Evolutionary conservation across 805 yeast genomes (phyloP), one percentile per base, ranked within the genome.

Genomic region (Debaryomyces castellii): DNA sequence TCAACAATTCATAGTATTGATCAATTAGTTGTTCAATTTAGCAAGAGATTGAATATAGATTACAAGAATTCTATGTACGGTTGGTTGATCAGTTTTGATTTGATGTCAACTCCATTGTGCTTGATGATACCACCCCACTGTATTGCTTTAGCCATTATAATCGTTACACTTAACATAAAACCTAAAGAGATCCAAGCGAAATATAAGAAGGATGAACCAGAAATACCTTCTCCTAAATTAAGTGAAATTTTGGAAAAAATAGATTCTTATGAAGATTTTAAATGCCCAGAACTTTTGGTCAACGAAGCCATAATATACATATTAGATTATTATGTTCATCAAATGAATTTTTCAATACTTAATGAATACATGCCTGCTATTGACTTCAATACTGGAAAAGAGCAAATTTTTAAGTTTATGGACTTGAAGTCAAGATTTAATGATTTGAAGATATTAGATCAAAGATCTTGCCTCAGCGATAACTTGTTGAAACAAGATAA

Each of bases 11-110:
- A 67, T 28, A 66, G 71, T 6, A 75, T 81, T 22, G 96, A 89
- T 60, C 82, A 80, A 52, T 76, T 81, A 51, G 72, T 87, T 8
- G 74, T 88, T 16, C 83, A 85, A 53, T 74, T 78, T 51, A 75
- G 78, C 37, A 87, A 80, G 58, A 74, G 68, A 44, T 67, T 76
- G 40, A 60, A 64, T 1, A 49, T 82, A 11, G 69, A 74, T 18
- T 72, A 76, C 52, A 73, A 77, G 12, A 59, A 76, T 9, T 76
- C 83, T 4, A 69, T 75, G 52, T 61, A 80, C 32, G 81, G 87
- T 2, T 90, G 96, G 96, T 63, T 80, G n/a, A 73, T 89, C 2
- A 72, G 83, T n/a, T 81, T 81, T 53, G 97, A 90, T 60, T 70
- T 82, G 9, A 80, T 83, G 58, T 77, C 82, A 45, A 81, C 95